Conservation (phyloP, 2,329 filamentous ascomycete species). For the Aspergillus costaricaensis region DNA sequence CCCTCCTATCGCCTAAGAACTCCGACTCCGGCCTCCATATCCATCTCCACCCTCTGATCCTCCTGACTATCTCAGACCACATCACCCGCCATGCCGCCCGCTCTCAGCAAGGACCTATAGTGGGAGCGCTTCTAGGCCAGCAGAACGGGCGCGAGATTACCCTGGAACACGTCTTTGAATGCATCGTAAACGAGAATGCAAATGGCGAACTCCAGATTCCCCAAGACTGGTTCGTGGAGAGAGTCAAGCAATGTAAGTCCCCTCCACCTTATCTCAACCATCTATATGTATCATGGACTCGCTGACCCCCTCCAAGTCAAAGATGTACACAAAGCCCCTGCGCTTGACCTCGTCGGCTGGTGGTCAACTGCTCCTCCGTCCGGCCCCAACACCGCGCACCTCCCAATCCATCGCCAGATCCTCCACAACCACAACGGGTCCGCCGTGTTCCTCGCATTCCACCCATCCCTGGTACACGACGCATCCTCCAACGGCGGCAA, state of each 20-base stretch:
- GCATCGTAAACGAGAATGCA: constrained; percentile 56
- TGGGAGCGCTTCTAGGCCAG: constrained; percentile 86
- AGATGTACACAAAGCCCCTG: constrained; percentile 80
- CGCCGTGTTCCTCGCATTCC: constrained; percentile 83
- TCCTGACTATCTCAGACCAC: constrained; percentile 95
- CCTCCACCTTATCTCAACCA: neutral
- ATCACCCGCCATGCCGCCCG: constrained; percentile 88
- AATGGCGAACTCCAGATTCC: constrained; percentile 66
- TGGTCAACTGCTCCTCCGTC: constrained; percentile 74
- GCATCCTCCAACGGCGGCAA: constrained; percentile 68
- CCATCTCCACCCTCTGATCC: constrained; percentile 87
- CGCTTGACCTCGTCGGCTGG: constrained; percentile 88
- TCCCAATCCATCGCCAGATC: constrained; percentile 77
- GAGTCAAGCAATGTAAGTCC: constrained; percentile 80
- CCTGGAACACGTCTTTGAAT: constrained; percentile 91
- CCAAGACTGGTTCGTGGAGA: constrained; percentile 69
- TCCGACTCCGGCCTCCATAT: constrained; percentile 76
- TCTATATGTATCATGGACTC: neutral
- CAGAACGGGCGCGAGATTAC: constrained; percentile 89
- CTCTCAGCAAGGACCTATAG: constrained; percentile 70
- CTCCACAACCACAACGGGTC: constrained; percentile 77
- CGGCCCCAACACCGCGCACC: constrained; percentile 67
- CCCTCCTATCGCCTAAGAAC: constrained; percentile 67
- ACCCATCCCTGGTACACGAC: constrained; percentile 61
- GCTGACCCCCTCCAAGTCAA: constrained; percentile 62